Evolutionary conservation across 305 asterid species (phyloP), one percentile per base, ranked within the genome.

Genomic region (Fraxinus angustifolia): DNA sequence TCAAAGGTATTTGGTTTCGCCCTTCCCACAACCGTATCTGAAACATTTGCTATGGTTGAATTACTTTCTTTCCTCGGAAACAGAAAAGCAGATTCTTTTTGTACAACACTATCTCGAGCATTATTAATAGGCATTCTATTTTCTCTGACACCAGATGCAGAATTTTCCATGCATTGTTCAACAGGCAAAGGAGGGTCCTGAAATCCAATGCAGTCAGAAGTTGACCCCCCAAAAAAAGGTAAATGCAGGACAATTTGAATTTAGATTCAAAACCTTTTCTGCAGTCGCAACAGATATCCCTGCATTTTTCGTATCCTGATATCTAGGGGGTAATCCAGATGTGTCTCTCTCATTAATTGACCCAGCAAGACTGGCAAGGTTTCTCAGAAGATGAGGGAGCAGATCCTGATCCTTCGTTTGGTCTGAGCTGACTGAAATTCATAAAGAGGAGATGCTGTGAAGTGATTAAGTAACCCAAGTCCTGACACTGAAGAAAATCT

Each of bases 321-420:
- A 90, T 84, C 80, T 88, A 78, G 91, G 85, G 78, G 83, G 84
- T 19, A 78, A 70, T 75, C 87, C 92, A 38, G 85, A 36, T 73
- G 82, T 76, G 58, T 88, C 90, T 68, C 88, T 86, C 85, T 88
- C 94, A 78, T 83, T 89, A 78, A 79, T 80, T 76, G 90, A 34
- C 81, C 93, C 93, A 79, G 94, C 85, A 87, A 87, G 83, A 89
- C 87, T 91, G 45, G 93, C 94, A 75, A 96, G 93, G 90, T 91
- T 94, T 86, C 90, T 90, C 78, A 94, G 73, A 75, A 96, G 91
- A 88, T 94, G 95, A 71, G 93, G 82, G 42, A 96, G 87, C 81
- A 94, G 84, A 90, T 91, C 98, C 86, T 92, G 97, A 90, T 92
- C 91, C 85, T 90, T 90, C 33, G 87, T 74, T 83, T 93, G 94